phyloP scores from a whole-genome alignment of 495 filamentous ascomycete species.

The Glutinoglossum americanum region DNA sequence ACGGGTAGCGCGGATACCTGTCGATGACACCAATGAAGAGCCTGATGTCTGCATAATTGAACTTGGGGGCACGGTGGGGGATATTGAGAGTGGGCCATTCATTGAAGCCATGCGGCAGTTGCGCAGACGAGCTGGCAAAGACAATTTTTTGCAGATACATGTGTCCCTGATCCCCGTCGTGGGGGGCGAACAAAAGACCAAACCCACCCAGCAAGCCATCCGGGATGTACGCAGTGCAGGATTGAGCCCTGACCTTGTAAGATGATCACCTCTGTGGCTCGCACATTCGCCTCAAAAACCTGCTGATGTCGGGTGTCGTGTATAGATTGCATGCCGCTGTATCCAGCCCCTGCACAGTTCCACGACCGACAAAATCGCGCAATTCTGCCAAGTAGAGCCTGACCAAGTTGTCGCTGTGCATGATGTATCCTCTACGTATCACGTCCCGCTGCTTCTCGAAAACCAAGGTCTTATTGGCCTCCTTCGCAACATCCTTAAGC shows the following conservation, averaged over 20 bases:
- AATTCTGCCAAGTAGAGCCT: conserved; percentile 59
- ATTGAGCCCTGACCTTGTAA: conserved; percentile 60
- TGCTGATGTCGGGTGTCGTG: conserved; percentile 1
- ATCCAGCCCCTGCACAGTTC: conserved; percentile 41
- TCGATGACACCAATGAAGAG: conserved; percentile 60
- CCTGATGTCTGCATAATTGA: conserved; percentile 90
- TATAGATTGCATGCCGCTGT: conserved; percentile 78
- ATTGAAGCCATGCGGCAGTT: conserved; percentile 72
- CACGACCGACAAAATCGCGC: conserved; percentile 77
- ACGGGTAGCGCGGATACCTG: conserved; percentile 64
- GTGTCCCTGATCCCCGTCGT: conserved; percentile 60
- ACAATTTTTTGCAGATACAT: conserved; percentile 72
- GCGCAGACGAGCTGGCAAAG: conserved; percentile 42
- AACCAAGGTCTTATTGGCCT: conserved; percentile 48
- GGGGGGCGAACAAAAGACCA: conserved; percentile 79
- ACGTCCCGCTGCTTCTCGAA: conserved; percentile 75
- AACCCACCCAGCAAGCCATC: conserved; percentile 84
- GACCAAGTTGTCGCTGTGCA: conserved; percentile 71
- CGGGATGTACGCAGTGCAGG: conserved; percentile 60
- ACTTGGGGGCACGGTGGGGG: conserved; percentile 61
- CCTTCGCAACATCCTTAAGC: conserved; percentile 34
- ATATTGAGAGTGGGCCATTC: conserved; percentile 83
- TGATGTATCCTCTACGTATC: conserved; percentile 72
- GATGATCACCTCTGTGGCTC: conserved; percentile 8
- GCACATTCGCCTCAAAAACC: not conserved